Percentiles rank a stretch among this genome's conserved stretches.
phyloP scores from a whole-genome alignment of 2,329 filamentous ascomycete species.

The Neobulgaria alba region DNA sequence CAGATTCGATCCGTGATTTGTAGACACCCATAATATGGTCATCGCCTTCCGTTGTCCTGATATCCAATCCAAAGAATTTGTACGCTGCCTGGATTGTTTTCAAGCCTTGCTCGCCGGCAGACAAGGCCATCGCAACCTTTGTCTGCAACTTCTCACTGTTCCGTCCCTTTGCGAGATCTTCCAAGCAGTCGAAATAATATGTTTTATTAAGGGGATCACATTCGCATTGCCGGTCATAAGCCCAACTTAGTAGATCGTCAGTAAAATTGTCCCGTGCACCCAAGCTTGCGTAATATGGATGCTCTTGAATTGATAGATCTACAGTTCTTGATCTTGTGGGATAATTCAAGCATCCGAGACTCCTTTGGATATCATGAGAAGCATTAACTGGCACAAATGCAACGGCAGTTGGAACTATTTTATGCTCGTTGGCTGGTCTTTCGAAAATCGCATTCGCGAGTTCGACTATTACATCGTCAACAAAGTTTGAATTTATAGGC shows the following conservation, averaged over 20 bases:
- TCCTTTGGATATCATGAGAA: constrained; percentile 21
- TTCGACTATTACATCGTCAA: constrained; percentile 54
- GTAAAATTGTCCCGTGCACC: constrained; percentile 55
- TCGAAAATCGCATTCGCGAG: constrained; percentile 29
- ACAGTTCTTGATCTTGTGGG: constrained; percentile 21
- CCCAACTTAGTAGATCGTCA: constrained; percentile 51
- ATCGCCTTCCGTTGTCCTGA: constrained; percentile 39
- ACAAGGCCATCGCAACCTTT: constrained; percentile 48
- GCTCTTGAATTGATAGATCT: constrained; percentile 31
- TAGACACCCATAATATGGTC: constrained; percentile 55
- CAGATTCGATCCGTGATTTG: constrained; percentile 47
- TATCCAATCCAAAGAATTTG: constrained; percentile 46
- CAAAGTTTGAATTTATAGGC: constrained; percentile 28
- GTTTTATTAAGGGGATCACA: constrained; percentile 45
- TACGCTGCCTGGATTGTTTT: constrained; percentile 51
- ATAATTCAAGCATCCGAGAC: constrained; percentile 25
- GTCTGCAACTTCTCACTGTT: constrained; percentile 46
- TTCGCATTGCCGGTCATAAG: constrained; percentile 50
- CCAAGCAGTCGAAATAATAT: constrained; percentile 59
- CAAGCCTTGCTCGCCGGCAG: constrained; percentile 47
- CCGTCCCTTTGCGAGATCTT: constrained; percentile 43
- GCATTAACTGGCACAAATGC: constrained; percentile 12
- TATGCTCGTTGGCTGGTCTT: constrained; percentile 14
- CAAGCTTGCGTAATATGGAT: constrained; percentile 48
- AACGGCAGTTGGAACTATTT: background rate